phyloP scores from a whole-genome alignment of 257 asterid genomes.

The Vinca minor region DNA sequence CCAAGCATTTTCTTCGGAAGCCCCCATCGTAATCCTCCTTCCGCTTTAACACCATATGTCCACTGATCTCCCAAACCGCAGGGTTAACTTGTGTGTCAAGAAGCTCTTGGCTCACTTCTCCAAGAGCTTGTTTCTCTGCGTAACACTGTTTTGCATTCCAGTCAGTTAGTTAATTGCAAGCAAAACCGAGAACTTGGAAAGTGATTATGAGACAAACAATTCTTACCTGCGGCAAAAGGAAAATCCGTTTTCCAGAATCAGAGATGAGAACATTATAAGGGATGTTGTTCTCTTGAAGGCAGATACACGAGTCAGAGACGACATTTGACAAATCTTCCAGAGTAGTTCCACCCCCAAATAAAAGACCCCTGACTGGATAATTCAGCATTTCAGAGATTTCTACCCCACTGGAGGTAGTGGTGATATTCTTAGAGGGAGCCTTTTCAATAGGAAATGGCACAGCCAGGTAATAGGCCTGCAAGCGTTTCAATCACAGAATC shows the following conservation, averaged over 20 bases:
- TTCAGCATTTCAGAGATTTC: slow-evolving; percentile 54
- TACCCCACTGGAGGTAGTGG: slow-evolving; percentile 45
- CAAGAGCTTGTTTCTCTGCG: slow-evolving; percentile 96
- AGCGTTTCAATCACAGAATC: not conserved
- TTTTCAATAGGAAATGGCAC: slow-evolving; percentile 32
- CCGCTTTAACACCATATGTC: slow-evolving; percentile 93
- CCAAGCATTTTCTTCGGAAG: slow-evolving; percentile 85
- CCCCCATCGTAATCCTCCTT: slow-evolving; percentile 79
- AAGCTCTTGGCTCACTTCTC: slow-evolving; percentile 83
- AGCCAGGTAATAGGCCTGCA: slow-evolving; percentile 33
- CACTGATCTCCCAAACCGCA: slow-evolving; percentile 98
- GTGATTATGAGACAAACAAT: not conserved
- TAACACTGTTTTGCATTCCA: slow-evolving; percentile 60
- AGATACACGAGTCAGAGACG: slow-evolving; percentile 68
- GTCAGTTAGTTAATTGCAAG: not conserved
- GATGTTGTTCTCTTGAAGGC: slow-evolving; percentile 78
- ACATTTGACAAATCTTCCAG: slow-evolving; percentile 59
- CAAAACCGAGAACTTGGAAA: not conserved
- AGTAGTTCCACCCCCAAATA: slow-evolving; percentile 63
- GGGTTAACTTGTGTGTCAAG: slow-evolving; percentile 97
- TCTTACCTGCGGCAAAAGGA: slow-evolving; percentile 89
- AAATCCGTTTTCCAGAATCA: slow-evolving; percentile 69
- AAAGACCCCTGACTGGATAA: slow-evolving; percentile 80
- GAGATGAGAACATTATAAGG: slow-evolving; percentile 80
- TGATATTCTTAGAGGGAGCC: slow-evolving; percentile 38